phyloP scores from a whole-genome alignment of 1,284 basidiomycete genomes.

The Boletus austroedulis region DNA sequence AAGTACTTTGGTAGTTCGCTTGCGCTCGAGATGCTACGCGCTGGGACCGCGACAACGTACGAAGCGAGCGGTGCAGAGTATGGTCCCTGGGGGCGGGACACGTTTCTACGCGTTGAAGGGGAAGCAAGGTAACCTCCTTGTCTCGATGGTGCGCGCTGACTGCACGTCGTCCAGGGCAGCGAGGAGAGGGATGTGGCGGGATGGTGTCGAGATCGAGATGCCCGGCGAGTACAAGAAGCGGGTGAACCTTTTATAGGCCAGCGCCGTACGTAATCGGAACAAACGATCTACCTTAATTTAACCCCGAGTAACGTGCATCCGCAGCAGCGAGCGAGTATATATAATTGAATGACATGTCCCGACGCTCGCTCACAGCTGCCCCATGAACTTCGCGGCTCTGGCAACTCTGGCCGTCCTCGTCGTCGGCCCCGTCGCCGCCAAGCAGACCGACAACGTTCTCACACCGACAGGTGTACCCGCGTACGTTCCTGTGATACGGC shows the following conservation, averaged over 20 bases:
- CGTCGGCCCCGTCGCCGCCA: conserved; percentile 10
- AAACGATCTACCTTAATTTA: background rate
- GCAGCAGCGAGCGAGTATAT: background rate
- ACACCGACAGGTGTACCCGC: conserved; percentile 21
- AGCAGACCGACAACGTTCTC: background rate
- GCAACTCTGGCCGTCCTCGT: conserved; percentile 7
- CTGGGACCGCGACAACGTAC: conserved; percentile 76
- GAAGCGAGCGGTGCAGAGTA: conserved; percentile 76
- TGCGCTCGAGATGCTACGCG: conserved; percentile 73
- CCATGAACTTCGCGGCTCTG: conserved; percentile 12
- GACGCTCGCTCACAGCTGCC: background rate
- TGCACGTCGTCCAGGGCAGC: conserved; percentile 41
- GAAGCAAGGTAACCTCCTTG: conserved; percentile 59
- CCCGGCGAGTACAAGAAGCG: conserved; percentile 82
- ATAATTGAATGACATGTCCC: background rate
- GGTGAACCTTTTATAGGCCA: background rate
- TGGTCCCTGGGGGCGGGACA: conserved; percentile 62
- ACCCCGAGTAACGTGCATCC: background rate
- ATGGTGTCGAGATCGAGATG: conserved; percentile 56
- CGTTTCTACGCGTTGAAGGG: conserved; percentile 55
- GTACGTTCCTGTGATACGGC: conserved; percentile 14
- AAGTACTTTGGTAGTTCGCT: conserved; percentile 51
- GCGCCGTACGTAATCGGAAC: too few relatives aligned
- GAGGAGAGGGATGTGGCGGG: conserved; percentile 70
- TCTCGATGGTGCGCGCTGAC: background rate